phyloP scores from a whole-genome alignment of 2,329 filamentous ascomycete genomes.

The Penicillium sp. region DNA sequence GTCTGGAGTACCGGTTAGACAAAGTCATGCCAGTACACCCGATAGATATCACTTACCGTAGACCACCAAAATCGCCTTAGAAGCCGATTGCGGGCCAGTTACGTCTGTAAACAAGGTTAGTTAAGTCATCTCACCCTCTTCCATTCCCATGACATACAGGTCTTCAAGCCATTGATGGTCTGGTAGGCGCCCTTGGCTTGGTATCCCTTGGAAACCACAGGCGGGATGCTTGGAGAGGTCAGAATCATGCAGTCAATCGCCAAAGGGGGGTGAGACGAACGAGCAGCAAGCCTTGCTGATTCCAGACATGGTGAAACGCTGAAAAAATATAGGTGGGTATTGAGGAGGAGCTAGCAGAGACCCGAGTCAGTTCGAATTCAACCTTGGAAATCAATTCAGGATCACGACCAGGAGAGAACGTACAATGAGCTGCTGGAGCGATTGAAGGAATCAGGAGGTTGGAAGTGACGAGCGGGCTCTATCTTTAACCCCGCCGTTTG shows the following conservation, averaged over 20 bases:
- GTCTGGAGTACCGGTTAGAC: constrained; percentile 32
- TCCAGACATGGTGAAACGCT: constrained; percentile 34
- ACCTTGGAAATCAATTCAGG: no score
- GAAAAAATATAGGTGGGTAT: no score
- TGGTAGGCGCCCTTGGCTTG: constrained; percentile 55
- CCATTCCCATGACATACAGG: constrained; percentile 41
- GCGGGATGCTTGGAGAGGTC: constrained; percentile 34
- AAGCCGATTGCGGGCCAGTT: constrained; percentile 52
- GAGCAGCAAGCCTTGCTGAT: constrained; percentile 44
- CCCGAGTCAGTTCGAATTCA: not conserved
- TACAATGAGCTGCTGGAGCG: no score
- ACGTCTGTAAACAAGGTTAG: constrained; percentile 39
- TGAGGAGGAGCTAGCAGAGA: not conserved
- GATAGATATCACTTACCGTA: constrained; percentile 36
- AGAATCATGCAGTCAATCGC: constrained; percentile 1
- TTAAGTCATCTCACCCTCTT: not conserved
- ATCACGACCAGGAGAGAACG: no score
- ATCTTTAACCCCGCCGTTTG: constrained; percentile 12
- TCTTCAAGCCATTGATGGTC: constrained; percentile 56
- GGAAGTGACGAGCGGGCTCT: not conserved
- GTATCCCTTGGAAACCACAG: constrained; percentile 44
- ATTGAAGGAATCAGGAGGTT: not conserved
- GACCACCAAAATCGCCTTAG: constrained; percentile 53
- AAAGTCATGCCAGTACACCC: no score
- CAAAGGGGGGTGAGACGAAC: constrained; percentile 29